These are phyloP conservation scores for Phytophthora litchii DNA, from an alignment of 352 stramenopile genomes.

Conservation along the genomic window DNA sequence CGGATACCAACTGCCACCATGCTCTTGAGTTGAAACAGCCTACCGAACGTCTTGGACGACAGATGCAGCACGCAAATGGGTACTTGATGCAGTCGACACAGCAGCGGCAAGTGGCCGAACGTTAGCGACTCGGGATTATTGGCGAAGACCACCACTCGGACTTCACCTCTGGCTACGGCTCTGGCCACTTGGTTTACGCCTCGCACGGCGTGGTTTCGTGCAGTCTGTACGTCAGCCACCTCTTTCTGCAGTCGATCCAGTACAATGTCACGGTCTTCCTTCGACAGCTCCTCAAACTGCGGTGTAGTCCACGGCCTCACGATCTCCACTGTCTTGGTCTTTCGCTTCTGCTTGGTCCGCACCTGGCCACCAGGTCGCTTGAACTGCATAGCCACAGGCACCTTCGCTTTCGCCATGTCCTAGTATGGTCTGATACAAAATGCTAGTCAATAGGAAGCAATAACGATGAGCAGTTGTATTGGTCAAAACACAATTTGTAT, in stretches of 20 bases:
- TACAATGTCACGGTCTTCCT: conserved; percentile 82
- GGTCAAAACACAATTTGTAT: conserved; percentile 5
- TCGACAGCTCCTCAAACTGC: conserved; percentile 67
- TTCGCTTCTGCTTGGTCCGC: conserved; percentile 25
- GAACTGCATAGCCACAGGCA: conserved; percentile 32
- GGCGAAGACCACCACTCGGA: conserved; percentile 72
- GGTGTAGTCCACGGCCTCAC: conserved; percentile 48
- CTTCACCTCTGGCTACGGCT: conserved; percentile 42
- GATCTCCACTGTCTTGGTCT: conserved; percentile 22
- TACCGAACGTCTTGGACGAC: conserved; percentile 69
- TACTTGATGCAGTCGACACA: conserved; percentile 69
- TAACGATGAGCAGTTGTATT: conserved; percentile 1
- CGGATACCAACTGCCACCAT: conserved; percentile 60
- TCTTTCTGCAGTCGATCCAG: conserved; percentile 76
- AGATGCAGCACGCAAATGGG: conserved; percentile 75
- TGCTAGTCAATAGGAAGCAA: conserved; percentile 3
- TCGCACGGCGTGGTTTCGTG: conserved; percentile 39
- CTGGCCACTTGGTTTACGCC: conserved; percentile 69
- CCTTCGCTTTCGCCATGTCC: conserved; percentile 20
- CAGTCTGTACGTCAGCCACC: conserved; percentile 32
- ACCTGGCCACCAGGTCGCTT: conserved; percentile 13
- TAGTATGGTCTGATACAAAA: conserved; percentile 3
- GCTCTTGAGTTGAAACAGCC: conserved; percentile 61
- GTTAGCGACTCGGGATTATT: conserved; percentile 59
- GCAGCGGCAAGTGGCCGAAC: conserved; percentile 71